Evolutionary conservation across 768 basidiomycete species (phyloP), one percentile per base, ranked within the genome.

Genomic region (Kwoniella heveanensis): DNA sequence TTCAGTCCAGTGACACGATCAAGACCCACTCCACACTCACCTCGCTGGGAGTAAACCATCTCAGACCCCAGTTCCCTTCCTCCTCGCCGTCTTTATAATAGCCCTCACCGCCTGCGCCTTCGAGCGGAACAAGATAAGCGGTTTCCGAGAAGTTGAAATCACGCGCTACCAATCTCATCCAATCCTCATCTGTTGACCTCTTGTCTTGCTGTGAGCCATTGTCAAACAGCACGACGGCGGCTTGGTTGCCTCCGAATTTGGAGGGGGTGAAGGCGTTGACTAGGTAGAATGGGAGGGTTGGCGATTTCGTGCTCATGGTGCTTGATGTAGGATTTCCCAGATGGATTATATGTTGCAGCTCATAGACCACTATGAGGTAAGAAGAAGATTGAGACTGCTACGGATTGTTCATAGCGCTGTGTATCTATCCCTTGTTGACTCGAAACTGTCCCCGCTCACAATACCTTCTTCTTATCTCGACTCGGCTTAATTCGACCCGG

Each of bases 91-190:
- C 48, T 15, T 49, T 29, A 5, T 37, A 17, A 21, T 26, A 37
- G 13, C 57, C 50, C 1, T 29, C 21, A 24, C n/a, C n/a, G n/a
- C n/a, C n/a, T n/a, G n/a, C n/a, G n/a, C n/a, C n/a, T n/a, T 47
- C 29, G 1, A 59, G 9, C 2, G 67, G 67, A 22, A 65, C 65
- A 1, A 72, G 30, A 53, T 62, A 74, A 48, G 72, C 72, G 7
- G 72, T 74, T 30, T 70, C 72, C 26, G 72, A 58, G 22, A 62
- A 67, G 25, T 65, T 60, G 55, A 74, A 74, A 56, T 71, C 69
- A 19, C 63, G 32, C 15, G 72, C 69, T 24, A 63, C 49, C 0
- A 44, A 25, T 15, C 19, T 57, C 46, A 67, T 57, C 56, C 55
- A 74, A 21, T 62, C 62, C 24, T 66, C 65, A 29, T 74, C 64